phyloP scores from a whole-genome alignment of 805 yeast species.

The Candida quercuum region DNA sequence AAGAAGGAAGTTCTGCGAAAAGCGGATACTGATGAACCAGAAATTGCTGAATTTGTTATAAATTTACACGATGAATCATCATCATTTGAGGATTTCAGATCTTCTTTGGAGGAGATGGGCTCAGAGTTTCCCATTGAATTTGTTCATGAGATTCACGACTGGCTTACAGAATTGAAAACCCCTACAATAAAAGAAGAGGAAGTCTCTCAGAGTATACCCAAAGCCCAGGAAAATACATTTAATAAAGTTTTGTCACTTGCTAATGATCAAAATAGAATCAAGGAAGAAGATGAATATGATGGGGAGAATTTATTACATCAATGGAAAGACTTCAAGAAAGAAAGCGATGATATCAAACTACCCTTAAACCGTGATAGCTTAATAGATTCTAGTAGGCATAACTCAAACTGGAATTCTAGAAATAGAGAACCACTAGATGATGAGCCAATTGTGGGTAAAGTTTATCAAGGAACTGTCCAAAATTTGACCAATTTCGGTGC shows the following conservation, averaged over 20 bases:
- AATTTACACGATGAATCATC: constrained; percentile 31
- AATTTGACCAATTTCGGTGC: constrained; percentile 71
- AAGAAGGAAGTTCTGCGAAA: constrained; percentile 16
- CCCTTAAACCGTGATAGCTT: constrained; percentile 8
- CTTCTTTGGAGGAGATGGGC: constrained; percentile 36
- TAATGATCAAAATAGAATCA: constrained; percentile 14
- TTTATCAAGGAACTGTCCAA: constrained; percentile 58
- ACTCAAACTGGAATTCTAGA: constrained; percentile 11
- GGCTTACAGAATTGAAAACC: background rate
- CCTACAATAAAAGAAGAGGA: constrained; percentile 2
- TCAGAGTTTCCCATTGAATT: constrained; percentile 32
- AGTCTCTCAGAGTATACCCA: constrained; percentile 13
- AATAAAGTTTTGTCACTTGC: constrained; percentile 15
- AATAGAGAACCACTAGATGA: constrained; percentile 18
- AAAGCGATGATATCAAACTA: constrained; percentile 8
- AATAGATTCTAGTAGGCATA: constrained; percentile 6
- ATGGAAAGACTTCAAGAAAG: constrained; percentile 21
- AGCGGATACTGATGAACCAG: constrained; percentile 35
- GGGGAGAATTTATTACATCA: constrained; percentile 8
- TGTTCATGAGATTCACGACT: constrained; percentile 12
- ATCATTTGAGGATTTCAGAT: constrained; percentile 29
- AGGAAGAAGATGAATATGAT: constrained; percentile 14
- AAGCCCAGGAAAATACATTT: constrained; percentile 20
- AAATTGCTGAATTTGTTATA: constrained; percentile 41
- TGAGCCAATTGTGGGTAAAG: constrained; percentile 35